These are phyloP conservation scores for Curvularia spicifera DNA, from an alignment of 2,329 filamentous ascomycete genomes.

Conservation along the genomic window DNA sequence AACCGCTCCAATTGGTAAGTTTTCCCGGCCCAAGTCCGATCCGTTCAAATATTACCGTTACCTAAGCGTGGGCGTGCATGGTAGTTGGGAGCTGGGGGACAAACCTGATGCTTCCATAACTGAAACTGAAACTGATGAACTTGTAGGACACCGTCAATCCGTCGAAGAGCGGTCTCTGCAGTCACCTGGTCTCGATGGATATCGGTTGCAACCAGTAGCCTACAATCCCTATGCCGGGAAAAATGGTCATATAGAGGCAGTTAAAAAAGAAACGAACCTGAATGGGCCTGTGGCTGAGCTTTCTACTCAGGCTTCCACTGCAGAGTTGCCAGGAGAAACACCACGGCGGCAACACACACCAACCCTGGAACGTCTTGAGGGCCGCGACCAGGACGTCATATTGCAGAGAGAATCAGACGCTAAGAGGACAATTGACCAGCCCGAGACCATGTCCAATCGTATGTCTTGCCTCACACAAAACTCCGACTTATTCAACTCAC, in stretches of 20 bases:
- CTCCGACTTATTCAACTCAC: slow-evolving; percentile 8
- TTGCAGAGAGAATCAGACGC: slow-evolving; percentile 1
- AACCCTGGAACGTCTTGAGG: slow-evolving; percentile 11
- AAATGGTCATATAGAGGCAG: not conserved
- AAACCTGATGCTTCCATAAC: not conserved
- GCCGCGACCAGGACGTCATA: not conserved
- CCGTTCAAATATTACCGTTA: too few species aligned
- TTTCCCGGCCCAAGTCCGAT: not conserved
- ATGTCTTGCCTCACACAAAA: not conserved
- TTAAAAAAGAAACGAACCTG: not conserved
- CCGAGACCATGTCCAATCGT: not conserved
- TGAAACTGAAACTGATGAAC: not conserved
- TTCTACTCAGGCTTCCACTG: not conserved
- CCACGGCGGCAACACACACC: slow-evolving; percentile 3
- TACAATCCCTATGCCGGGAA: not conserved
- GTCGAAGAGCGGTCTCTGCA: not conserved
- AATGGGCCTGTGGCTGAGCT: slow-evolving; percentile 1
- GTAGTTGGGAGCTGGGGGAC: too few species aligned
- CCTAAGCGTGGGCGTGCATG: not conserved
- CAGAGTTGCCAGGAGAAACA: slow-evolving; percentile 1
- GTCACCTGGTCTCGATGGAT: not conserved
- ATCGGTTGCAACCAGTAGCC: not conserved
- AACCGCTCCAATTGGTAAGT: not conserved
- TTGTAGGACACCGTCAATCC: not conserved
- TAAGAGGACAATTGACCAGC: not conserved